Conservation (phyloP, 768 basidiomycete species). For the Leccinum longicurvipes region DNA sequence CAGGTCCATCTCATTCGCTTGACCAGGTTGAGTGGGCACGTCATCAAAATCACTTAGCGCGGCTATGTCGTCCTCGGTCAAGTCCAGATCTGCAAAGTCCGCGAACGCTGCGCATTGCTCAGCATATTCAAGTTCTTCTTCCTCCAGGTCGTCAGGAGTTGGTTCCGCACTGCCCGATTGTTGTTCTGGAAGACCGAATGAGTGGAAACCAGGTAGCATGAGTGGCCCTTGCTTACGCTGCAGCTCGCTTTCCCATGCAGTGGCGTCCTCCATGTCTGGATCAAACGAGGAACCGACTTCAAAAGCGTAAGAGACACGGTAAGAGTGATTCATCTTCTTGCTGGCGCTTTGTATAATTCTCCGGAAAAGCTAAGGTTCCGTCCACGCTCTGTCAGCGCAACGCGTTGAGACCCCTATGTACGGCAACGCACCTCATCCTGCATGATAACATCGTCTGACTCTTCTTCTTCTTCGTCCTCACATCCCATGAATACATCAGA, state of each 20-base stretch:
- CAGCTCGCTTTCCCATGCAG: slow-evolving; percentile 58
- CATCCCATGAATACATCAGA: slow-evolving; percentile 45
- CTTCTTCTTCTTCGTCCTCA: slow-evolving; percentile 48
- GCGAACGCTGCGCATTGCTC: slow-evolving; percentile 28
- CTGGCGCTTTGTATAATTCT: slow-evolving; percentile 59
- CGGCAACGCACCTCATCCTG: slow-evolving; percentile 50
- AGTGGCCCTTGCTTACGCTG: slow-evolving; percentile 31
- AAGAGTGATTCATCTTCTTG: slow-evolving; percentile 48
- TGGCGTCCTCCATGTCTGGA: slow-evolving; percentile 64
- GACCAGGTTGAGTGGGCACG: neutral
- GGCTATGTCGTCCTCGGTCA: slow-evolving; percentile 12
- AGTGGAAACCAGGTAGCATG: neutral
- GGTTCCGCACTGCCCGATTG: slow-evolving; percentile 15
- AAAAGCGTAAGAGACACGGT: slow-evolving; percentile 58
- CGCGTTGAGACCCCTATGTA: neutral
- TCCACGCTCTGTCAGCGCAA: slow-evolving; percentile 8
- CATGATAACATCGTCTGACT: slow-evolving; percentile 57
- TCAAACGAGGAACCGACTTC: slow-evolving; percentile 79
- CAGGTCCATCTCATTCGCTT: slow-evolving; percentile 25
- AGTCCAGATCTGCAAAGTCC: slow-evolving; percentile 47
- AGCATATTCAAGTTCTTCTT: slow-evolving; percentile 58
- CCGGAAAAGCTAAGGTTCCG: slow-evolving; percentile 52
- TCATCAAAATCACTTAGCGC: slow-evolving; percentile 24
- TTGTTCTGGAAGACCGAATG: slow-evolving; percentile 3
- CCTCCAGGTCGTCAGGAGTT: slow-evolving; percentile 47